These are phyloP conservation scores for Solidago caesia DNA, from an alignment of 129 eudicot species.

Conservation along the genomic window DNA sequence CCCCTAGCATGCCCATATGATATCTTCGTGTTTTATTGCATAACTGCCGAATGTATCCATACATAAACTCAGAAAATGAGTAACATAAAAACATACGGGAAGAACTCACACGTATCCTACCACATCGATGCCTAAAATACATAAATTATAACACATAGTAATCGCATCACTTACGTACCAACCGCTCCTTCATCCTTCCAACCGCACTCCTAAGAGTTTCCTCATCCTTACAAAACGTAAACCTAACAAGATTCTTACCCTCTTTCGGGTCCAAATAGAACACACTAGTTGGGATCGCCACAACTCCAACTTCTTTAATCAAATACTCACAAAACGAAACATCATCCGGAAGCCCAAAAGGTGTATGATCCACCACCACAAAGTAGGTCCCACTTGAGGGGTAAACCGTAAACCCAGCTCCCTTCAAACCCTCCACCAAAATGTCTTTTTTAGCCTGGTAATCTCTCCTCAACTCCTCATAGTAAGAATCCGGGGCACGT, in stretches of 20 bases:
- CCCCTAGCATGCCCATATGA: background rate
- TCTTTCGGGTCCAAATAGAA: conserved; percentile 85
- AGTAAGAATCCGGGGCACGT: conserved; percentile 73
- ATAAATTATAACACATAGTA: background rate
- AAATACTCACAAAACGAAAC: conserved; percentile 83
- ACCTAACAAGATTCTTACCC: conserved; percentile 89
- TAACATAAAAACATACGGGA: background rate
- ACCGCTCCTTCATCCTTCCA: conserved; percentile 79
- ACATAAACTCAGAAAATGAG: conserved; percentile 1
- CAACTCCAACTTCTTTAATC: conserved; percentile 98
- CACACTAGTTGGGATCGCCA: conserved; percentile 96
- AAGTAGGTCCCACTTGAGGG: conserved; percentile 98
- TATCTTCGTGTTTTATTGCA: conserved; percentile 15
- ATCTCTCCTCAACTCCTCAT: conserved; percentile 64
- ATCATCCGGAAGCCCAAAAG: conserved; percentile 73
- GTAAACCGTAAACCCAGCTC: conserved; percentile 77
- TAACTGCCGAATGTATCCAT: background rate
- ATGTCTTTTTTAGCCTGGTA: conserved; percentile 75
- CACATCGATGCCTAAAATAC: background rate
- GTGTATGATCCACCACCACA: conserved; percentile 92
- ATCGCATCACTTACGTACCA: conserved; percentile 34
- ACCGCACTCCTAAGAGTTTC: conserved; percentile 86
- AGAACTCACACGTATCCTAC: conserved; percentile 3
- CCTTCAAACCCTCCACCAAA: conserved; percentile 76
- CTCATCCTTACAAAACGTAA: conserved; percentile 96